A percentile compares a stretch with the other conserved stretches of the same genome.
phyloP scores from a whole-genome alignment of 2,329 filamentous ascomycete genomes.

The Ascochyta clinopodiicola region DNA sequence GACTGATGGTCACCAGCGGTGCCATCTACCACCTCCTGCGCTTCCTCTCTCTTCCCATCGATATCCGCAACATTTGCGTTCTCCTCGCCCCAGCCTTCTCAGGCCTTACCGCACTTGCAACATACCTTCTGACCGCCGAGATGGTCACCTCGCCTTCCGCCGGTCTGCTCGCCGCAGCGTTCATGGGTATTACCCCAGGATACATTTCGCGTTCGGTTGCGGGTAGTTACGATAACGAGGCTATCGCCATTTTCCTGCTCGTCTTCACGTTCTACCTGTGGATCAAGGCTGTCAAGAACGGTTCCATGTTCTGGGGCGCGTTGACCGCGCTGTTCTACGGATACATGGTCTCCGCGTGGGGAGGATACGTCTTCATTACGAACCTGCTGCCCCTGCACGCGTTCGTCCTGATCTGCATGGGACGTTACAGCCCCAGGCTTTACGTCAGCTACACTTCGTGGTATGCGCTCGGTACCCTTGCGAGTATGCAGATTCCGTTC shows the following conservation, averaged over 20 bases:
- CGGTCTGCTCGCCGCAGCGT: conserved; percentile 88
- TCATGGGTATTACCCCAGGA: conserved; percentile 97
- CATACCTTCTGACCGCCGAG: conserved; percentile 95
- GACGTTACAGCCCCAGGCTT: conserved; percentile 88
- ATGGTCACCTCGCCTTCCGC: conserved; percentile 96
- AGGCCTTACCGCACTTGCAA: conserved; percentile 87
- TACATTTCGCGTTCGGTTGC: conserved; percentile 98
- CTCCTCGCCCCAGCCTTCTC: conserved; percentile 94
- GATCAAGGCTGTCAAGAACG: conserved; percentile 98
- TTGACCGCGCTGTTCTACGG: conserved; percentile 96
- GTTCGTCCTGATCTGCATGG: conserved; percentile 95
- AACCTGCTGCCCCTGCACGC: conserved; percentile 93
- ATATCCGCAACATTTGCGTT: conserved; percentile 98
- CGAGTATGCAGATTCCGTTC: conserved; percentile 99
- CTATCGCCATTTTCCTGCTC: conserved; percentile 97
- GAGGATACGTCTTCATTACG: conserved; percentile 99
- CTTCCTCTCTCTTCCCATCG: conserved; percentile 86
- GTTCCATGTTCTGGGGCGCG: conserved; percentile 95
- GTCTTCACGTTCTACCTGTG: conserved; percentile 99
- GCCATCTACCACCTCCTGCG: conserved; percentile 94
- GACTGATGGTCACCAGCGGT: conserved; percentile 98
- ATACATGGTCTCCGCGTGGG: conserved; percentile 99
- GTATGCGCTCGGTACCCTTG: conserved; percentile 94
- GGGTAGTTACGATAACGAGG: conserved; percentile 99
- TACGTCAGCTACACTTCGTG: conserved; percentile 98